These are phyloP conservation scores for Paracoccidioides brasiliensis DNA, from an alignment of 2,329 filamentous ascomycete genomes.

Conservation along the genomic window DNA sequence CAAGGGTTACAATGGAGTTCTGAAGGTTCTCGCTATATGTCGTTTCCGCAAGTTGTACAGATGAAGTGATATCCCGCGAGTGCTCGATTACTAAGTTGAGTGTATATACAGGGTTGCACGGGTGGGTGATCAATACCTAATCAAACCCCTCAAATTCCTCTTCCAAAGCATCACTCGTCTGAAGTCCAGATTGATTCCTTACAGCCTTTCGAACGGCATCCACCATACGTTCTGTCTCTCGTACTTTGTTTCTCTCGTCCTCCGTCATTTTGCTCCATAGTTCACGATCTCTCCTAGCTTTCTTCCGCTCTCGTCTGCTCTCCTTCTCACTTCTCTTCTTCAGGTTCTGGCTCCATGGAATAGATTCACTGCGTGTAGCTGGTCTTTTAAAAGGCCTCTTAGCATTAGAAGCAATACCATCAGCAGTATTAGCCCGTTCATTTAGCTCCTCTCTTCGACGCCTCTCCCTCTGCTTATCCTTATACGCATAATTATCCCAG, in stretches of 20 bases:
- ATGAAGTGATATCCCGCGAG: no score
- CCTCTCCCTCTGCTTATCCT: constrained; percentile 58
- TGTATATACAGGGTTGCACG: no score
- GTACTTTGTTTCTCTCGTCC: constrained; percentile 50
- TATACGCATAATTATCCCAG: constrained; percentile 56
- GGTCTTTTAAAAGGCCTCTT: constrained; percentile 39
- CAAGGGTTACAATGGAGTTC: not conserved
- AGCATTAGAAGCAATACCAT: constrained; percentile 17
- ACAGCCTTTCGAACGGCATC: constrained; percentile 40
- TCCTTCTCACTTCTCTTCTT: constrained; percentile 52
- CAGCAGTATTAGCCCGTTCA: constrained; percentile 29
- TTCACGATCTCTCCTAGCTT: constrained; percentile 51
- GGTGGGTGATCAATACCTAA: constrained; percentile 7
- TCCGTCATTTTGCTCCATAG: constrained; percentile 54
- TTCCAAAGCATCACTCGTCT: constrained; percentile 18
- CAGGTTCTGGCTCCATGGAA: constrained; percentile 58
- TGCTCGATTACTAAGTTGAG: no score
- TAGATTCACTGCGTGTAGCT: constrained; percentile 46
- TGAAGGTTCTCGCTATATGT: not conserved
- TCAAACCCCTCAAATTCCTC: constrained; percentile 50
- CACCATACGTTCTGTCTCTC: constrained; percentile 52
- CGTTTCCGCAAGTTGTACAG: no score
- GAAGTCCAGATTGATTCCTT: constrained; percentile 12
- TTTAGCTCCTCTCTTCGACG: constrained; percentile 45
- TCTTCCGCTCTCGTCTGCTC: constrained; percentile 51